Conservation (phyloP, 345 rosid genomes). For the Brassica carinata region DNA sequence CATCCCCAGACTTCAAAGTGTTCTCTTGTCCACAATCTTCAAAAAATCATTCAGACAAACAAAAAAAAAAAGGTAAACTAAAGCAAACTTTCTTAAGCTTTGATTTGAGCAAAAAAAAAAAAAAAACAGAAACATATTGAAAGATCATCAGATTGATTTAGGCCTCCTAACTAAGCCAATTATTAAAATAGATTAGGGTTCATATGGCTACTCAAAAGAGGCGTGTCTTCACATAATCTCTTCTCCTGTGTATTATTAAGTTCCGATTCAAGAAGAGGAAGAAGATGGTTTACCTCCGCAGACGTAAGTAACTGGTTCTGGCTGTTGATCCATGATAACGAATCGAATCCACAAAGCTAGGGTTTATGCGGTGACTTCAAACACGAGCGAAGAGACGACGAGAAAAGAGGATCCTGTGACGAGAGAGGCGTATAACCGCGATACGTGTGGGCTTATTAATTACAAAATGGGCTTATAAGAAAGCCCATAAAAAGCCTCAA, state of each 20-base stretch:
- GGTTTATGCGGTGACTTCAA: not conserved
- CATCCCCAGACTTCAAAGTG: slow-evolving; percentile 74
- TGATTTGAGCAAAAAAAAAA: not conserved
- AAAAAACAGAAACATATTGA: slow-evolving; percentile 7
- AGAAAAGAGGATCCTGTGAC: not conserved
- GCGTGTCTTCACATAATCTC: not conserved
- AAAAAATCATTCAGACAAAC: not conserved
- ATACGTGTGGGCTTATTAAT: not conserved
- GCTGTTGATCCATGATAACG: slow-evolving; percentile 35
- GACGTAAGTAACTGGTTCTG: slow-evolving; percentile 84
- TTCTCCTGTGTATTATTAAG: not conserved
- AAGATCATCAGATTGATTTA: slow-evolving; percentile 7
- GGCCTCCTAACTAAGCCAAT: slow-evolving; percentile 37
- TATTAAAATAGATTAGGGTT: slow-evolving; percentile 21
- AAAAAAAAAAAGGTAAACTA: not conserved
- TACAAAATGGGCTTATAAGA: not conserved
- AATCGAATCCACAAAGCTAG: not conserved
- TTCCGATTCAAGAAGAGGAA: not conserved
- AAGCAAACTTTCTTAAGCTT: slow-evolving; percentile 14
- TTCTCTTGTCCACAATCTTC: slow-evolving; percentile 83
- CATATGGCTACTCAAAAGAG: slow-evolving; percentile 29
- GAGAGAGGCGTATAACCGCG: not conserved
- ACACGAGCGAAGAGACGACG: not conserved
- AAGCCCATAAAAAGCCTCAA: not conserved
- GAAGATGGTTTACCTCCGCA: slow-evolving; percentile 62